Base-by-base conservation (phyloP, 495 filamentous ascomycete genomes). In the Aspergillus coremiiformis region DNA sequence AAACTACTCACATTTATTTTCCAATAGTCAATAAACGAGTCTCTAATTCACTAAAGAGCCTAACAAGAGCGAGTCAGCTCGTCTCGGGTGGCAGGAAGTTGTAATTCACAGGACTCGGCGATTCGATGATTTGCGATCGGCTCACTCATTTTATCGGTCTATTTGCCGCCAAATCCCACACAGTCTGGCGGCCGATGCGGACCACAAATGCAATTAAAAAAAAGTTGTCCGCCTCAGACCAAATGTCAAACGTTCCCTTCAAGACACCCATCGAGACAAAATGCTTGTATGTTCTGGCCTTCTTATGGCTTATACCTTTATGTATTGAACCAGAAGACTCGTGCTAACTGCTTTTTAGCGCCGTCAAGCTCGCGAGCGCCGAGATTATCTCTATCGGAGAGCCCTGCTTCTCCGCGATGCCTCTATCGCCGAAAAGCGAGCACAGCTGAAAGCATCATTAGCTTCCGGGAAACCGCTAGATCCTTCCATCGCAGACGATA, bases 301-400 rank as follows among this genome's bases (percentile, higher is more conserved):
- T 35, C 14, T 35, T 15, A 15, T n/a, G 12, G 12, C 32, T 12
- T 4, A n/a, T 2, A 12, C 32, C n/a, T 12, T 35, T 17, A 37
- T 2, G 21, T n/a, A 44, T 41, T n/a, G 24, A 9, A 35, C 6
- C 14, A 23, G 37, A 24, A 33, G 23, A 59, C 27, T 17, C 15
- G 15, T 53, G 43, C 51, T 64, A 49, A 65, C 55, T 22, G 1
- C 56, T 4, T 42, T 44, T 27, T 53, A 80, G 78, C 72, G 82
- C 57, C 70, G 80, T 78, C 86, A 92, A 83, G 83, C 85, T 57
- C 84, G 90, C 53, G 83, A 91, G 69, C 82, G 93, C 58, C 80
- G 92, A 41, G 93, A 99, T 62, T 99, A 96, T 69, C 86, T 99
- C 61, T 95, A 96, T 67, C 86, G 93, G 48, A 74, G 68, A 70